phyloP scores from a whole-genome alignment of 2,329 filamentous ascomycete genomes.

The Exophiala aquamarina region DNA sequence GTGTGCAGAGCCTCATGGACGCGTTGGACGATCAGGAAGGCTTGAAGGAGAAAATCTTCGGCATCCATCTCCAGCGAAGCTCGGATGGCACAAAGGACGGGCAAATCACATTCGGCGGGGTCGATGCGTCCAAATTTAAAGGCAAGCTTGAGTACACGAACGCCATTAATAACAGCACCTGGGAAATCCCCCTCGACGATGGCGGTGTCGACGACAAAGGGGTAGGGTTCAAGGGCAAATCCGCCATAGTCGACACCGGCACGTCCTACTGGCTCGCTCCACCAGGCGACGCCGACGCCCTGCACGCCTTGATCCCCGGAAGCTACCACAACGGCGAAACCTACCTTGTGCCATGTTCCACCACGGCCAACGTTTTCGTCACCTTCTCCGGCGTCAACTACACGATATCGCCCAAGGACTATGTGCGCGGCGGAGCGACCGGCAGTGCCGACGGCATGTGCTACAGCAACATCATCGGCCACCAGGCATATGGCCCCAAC shows the following conservation, averaged over 20 bases:
- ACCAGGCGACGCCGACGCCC: slow-evolving; percentile 59
- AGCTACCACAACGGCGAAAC: slow-evolving; percentile 54
- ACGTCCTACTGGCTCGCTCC: slow-evolving; percentile 79
- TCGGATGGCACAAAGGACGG: slow-evolving; percentile 68
- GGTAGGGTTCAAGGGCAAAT: slow-evolving; percentile 55
- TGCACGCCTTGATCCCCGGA: slow-evolving; percentile 69
- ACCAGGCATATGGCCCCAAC: slow-evolving; percentile 60
- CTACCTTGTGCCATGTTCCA: slow-evolving; percentile 73
- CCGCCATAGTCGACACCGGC: slow-evolving; percentile 79
- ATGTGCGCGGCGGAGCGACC: slow-evolving; percentile 47
- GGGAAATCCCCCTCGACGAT: slow-evolving; percentile 71
- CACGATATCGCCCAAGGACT: slow-evolving; percentile 68
- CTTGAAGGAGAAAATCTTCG: slow-evolving; percentile 67
- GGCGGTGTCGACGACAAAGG: slow-evolving; percentile 60
- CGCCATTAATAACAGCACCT: slow-evolving; percentile 53
- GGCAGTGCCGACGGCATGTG: slow-evolving; percentile 37
- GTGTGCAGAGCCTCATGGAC: slow-evolving; percentile 66
- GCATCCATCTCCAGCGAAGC: slow-evolving; percentile 67
- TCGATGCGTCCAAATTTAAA: slow-evolving; percentile 65
- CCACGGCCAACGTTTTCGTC: slow-evolving; percentile 60
- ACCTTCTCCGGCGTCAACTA: slow-evolving; percentile 69
- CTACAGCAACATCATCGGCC: slow-evolving; percentile 72
- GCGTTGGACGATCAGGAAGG: slow-evolving; percentile 57
- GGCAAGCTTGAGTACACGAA: slow-evolving; percentile 68
- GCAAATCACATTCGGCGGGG: slow-evolving; percentile 72